phyloP scores from a whole-genome alignment of 2,329 filamentous ascomycete species.

The Thelonectria discophora region DNA sequence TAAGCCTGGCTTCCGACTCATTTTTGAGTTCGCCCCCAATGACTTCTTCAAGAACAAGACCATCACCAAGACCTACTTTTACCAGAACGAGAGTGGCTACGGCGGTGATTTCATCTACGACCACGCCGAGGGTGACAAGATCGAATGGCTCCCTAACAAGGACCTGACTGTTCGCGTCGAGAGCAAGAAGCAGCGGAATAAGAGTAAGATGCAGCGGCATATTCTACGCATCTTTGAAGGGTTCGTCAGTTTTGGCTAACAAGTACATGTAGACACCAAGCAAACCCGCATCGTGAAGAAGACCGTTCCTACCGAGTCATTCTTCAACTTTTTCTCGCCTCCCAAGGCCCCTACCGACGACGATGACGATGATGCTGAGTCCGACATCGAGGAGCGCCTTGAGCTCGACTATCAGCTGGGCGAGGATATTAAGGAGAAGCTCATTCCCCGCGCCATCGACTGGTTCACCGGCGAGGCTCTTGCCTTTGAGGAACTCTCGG shows the following conservation, averaged over 20 bases:
- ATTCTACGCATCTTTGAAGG: background rate
- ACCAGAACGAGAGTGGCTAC: slow-evolving; percentile 98
- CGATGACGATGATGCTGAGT: slow-evolving; percentile 77
- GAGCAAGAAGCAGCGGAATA: slow-evolving; percentile 99
- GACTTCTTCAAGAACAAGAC: slow-evolving; percentile 98
- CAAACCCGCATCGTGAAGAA: slow-evolving; percentile 99
- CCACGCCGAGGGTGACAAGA: slow-evolving; percentile 97
- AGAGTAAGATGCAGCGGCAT: slow-evolving; percentile 71
- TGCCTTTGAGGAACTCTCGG: slow-evolving; percentile 91
- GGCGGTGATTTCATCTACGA: slow-evolving; percentile 99
- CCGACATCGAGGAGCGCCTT: slow-evolving; percentile 95
- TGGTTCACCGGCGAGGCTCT: slow-evolving; percentile 99
- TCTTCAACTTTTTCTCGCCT: slow-evolving; percentile 99
- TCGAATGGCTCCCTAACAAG: slow-evolving; percentile 93
- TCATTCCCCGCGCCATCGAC: slow-evolving; percentile 97
- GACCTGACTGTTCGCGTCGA: slow-evolving; percentile 94
- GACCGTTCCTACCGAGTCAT: slow-evolving; percentile 97
- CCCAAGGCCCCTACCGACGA: slow-evolving; percentile 82
- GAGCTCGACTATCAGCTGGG: slow-evolving; percentile 99
- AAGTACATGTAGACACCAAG: slow-evolving; percentile 81
- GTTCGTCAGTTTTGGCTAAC: slow-evolving; percentile 12
- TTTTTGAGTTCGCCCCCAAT: slow-evolving; percentile 96
- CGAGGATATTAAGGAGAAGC: slow-evolving; percentile 99
- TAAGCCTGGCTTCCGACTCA: slow-evolving; percentile 95
- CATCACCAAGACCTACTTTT: slow-evolving; percentile 98